These are phyloP conservation scores for Yarrowia hollandica DNA, from an alignment of 805 yeast genomes.

Conservation along the genomic window DNA sequence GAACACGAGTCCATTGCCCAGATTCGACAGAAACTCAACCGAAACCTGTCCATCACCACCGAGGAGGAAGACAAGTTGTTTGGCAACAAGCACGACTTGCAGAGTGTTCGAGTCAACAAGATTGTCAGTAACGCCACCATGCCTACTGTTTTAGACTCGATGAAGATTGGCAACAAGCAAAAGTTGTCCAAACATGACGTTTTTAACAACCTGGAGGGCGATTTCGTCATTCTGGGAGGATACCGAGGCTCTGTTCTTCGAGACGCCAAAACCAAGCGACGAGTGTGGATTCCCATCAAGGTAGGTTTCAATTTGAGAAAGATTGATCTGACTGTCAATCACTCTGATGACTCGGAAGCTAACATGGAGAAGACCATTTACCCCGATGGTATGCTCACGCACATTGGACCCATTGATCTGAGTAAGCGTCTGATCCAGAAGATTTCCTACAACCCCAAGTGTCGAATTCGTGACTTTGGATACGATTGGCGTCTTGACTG, in stretches of 20 bases:
- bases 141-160: constrained; percentile 56
- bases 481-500: constrained; percentile 89
- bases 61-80: constrained; percentile 41
- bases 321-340: constrained; percentile 71
- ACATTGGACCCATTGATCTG: constrained; percentile 86
- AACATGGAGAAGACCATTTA: constrained; percentile 52
- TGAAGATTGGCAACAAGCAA: constrained; percentile 43
- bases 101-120: constrained; percentile 55
- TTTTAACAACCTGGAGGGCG: constrained; percentile 61
- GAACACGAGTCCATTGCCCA: constrained; percentile 27
- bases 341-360: constrained; percentile 66
- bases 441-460: constrained; percentile 51
- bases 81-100: constrained; percentile 62
- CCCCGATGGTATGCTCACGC: constrained; percentile 76
- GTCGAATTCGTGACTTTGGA: constrained; percentile 72
- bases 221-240: constrained; percentile 81
- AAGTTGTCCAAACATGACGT: constrained; percentile 33
- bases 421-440: constrained; percentile 59
- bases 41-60: constrained; percentile 33
- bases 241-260: constrained; percentile 80
- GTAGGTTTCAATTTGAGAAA: constrained; percentile 78
- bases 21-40: constrained; percentile 30
- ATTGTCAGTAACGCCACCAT: constrained; percentile 58
- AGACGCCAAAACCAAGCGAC: constrained; percentile 59
- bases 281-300: constrained; percentile 83